phyloP scores from a whole-genome alignment of 805 yeast species.

The Phaffomyces thermotolerans region DNA sequence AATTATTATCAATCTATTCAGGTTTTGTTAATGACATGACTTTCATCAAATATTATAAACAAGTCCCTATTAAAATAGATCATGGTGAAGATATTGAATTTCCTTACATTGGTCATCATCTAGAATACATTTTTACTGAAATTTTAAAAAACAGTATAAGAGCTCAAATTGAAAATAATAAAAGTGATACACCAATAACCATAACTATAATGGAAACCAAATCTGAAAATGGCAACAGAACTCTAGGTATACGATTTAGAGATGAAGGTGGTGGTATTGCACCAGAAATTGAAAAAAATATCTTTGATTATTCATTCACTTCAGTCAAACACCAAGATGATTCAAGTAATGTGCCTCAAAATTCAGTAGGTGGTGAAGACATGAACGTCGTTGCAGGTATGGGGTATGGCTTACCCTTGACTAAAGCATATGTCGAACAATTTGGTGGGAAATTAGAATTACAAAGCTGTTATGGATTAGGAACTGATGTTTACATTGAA shows the following conservation, averaged over 20 bases:
- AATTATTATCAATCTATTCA: conserved; percentile 55
- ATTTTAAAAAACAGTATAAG: conserved; percentile 79
- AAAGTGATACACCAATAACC: conserved; percentile 33
- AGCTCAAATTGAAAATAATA: conserved; percentile 71
- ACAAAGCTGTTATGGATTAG: conserved; percentile 69
- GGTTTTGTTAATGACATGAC: conserved; percentile 80
- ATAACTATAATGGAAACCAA: conserved; percentile 36
- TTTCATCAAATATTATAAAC: conserved; percentile 72
- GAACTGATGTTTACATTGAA: conserved; percentile 67
- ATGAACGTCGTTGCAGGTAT: conserved; percentile 79
- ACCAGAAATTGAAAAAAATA: conserved; percentile 52
- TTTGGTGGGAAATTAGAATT: conserved; percentile 65
- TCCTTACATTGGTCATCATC: conserved; percentile 81
- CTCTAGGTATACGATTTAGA: conserved; percentile 63
- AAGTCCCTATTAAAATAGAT: conserved; percentile 54
- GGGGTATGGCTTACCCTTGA: conserved; percentile 92
- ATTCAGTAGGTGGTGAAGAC: conserved; percentile 65
- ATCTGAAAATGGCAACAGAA: conserved; percentile 18
- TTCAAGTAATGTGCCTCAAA: conserved; percentile 40
- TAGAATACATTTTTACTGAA: conserved; percentile 85
- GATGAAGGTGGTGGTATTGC: conserved; percentile 90
- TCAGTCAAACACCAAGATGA: conserved; percentile 55
- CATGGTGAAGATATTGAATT: conserved; percentile 50
- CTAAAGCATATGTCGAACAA: conserved; percentile 64
- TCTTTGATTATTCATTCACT: conserved; percentile 83